phyloP scores from a whole-genome alignment of 139 green algal species.

The Haematococcus sp. region DNA sequence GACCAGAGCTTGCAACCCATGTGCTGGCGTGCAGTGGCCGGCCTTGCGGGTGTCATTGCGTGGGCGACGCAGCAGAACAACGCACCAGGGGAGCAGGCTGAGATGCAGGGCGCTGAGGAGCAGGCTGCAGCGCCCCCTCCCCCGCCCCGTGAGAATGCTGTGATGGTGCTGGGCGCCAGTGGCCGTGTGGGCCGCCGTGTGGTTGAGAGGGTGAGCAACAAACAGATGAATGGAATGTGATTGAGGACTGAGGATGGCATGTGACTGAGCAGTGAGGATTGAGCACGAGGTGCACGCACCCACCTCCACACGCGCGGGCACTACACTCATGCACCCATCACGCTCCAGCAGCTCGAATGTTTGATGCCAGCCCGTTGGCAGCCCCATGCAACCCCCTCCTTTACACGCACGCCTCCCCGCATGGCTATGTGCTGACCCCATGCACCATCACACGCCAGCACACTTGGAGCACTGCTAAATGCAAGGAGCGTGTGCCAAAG shows the following conservation, averaged over 20 bases:
- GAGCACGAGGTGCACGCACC: background rate
- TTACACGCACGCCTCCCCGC: too few species aligned
- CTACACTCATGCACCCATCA: too few species aligned
- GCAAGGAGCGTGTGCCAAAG: too few species aligned
- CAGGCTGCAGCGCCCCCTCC: slow-evolving; percentile 1
- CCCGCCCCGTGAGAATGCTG: slow-evolving; percentile 58
- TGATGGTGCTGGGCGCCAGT: slow-evolving; percentile 79
- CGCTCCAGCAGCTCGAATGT: too few species aligned
- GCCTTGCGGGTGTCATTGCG: background rate
- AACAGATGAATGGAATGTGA: background rate
- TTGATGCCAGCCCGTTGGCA: too few species aligned
- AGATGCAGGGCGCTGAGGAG: background rate
- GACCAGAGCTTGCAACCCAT: background rate
- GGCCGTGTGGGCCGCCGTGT: slow-evolving; percentile 65
- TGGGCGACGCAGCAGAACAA: background rate
- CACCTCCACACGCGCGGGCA: background rate
- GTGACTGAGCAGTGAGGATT: background rate
- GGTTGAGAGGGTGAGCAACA: slow-evolving; percentile 51
- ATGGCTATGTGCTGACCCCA: too few species aligned
- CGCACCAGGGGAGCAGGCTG: background rate
- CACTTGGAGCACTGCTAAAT: too few species aligned
- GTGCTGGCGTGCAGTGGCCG: background rate
- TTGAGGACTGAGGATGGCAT: background rate
- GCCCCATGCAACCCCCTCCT: too few species aligned
- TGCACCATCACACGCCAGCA: too few species aligned